Conservation (phyloP, 1,284 basidiomycete species). For the Cystobasidium sp. region DNA sequence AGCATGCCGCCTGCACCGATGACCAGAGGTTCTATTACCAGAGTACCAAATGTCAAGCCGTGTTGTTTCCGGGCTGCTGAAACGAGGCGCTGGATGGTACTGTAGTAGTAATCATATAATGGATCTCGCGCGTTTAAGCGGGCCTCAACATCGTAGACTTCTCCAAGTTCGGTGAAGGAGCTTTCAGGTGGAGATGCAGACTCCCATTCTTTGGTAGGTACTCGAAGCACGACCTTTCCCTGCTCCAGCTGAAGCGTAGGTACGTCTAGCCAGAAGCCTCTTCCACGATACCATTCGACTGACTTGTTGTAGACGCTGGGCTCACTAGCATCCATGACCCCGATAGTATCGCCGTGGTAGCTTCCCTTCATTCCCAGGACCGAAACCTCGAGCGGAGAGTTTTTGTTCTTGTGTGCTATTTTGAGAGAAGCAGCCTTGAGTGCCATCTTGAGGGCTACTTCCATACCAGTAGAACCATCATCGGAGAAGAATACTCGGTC, state of each 20-base stretch:
- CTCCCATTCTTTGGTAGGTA: slow-evolving; percentile 44
- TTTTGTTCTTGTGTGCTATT: slow-evolving; percentile 37
- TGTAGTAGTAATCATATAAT: slow-evolving; percentile 70
- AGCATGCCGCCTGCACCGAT: slow-evolving; percentile 98
- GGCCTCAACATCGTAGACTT: slow-evolving; percentile 72
- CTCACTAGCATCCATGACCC: slow-evolving; percentile 94
- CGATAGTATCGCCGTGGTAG: slow-evolving; percentile 98
- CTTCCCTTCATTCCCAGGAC: slow-evolving; percentile 88
- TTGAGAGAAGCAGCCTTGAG: slow-evolving; percentile 65
- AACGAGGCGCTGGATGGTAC: slow-evolving; percentile 64
- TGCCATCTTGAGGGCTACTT: slow-evolving; percentile 96
- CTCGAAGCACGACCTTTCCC: slow-evolving; percentile 62
- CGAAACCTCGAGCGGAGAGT: slow-evolving; percentile 68
- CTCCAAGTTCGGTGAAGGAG: slow-evolving; percentile 61
- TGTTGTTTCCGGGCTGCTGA: slow-evolving; percentile 58
- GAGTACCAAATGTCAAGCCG: slow-evolving; percentile 64
- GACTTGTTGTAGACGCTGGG: slow-evolving; percentile 76
- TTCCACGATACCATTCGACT: slow-evolving; percentile 93
- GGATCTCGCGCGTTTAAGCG: slow-evolving; percentile 64
- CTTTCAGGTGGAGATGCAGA: slow-evolving; percentile 26
- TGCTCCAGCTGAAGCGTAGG: slow-evolving; percentile 74
- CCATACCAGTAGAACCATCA: slow-evolving; percentile 93
- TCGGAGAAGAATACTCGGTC: slow-evolving; percentile 89
- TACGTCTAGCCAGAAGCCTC: slow-evolving; percentile 92
- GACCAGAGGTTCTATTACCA: slow-evolving; percentile 88